These are phyloP conservation scores for Globisporangium canariense DNA, from an alignment of 352 stramenopile species.

Conservation along the genomic window DNA sequence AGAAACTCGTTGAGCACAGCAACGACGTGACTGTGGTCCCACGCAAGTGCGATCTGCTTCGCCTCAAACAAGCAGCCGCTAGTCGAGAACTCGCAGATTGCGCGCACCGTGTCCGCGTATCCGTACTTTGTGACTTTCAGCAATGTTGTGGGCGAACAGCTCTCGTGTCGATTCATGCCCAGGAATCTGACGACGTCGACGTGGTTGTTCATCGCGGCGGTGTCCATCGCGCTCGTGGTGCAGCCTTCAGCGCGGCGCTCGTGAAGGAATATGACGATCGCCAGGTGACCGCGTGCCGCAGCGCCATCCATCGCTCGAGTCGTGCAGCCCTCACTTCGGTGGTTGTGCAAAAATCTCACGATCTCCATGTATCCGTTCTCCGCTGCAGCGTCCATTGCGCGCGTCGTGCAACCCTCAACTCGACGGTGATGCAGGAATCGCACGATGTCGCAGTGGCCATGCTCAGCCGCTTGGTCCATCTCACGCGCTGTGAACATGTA, in stretches of 20 bases:
- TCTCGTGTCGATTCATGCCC: not conserved
- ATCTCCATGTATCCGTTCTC: not conserved
- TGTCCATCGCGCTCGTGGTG: slow-evolving; percentile 9
- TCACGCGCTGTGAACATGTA: slow-evolving; percentile 4
- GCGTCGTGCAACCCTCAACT: slow-evolving; percentile 4
- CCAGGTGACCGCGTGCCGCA: not conserved
- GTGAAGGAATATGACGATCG: slow-evolving; percentile 5
- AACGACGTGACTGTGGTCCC: slow-evolving; percentile 4
- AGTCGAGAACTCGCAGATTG: slow-evolving; percentile 4
- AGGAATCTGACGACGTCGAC: slow-evolving; percentile 5
- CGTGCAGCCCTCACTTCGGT: slow-evolving; percentile 8
- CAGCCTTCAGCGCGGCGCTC: slow-evolving; percentile 1
- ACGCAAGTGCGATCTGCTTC: slow-evolving; percentile 7
- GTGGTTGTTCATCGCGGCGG: slow-evolving; percentile 10
- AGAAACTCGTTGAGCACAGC: slow-evolving; percentile 10
- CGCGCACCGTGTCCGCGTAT: slow-evolving; percentile 3
- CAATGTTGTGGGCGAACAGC: not conserved
- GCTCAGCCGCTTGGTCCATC: slow-evolving; percentile 12
- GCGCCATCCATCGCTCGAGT: slow-evolving; percentile 6
- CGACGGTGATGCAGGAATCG: slow-evolving; percentile 6
- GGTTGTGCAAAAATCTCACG: slow-evolving; percentile 6
- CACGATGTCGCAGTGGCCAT: slow-evolving; percentile 4
- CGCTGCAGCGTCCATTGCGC: slow-evolving; percentile 9
- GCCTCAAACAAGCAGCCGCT: slow-evolving; percentile 9
- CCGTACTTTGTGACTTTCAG: slow-evolving; percentile 11